These are phyloP conservation scores for Fusarium algeriense DNA, from an alignment of 2,329 filamentous ascomycete species.

Conservation along the genomic window DNA sequence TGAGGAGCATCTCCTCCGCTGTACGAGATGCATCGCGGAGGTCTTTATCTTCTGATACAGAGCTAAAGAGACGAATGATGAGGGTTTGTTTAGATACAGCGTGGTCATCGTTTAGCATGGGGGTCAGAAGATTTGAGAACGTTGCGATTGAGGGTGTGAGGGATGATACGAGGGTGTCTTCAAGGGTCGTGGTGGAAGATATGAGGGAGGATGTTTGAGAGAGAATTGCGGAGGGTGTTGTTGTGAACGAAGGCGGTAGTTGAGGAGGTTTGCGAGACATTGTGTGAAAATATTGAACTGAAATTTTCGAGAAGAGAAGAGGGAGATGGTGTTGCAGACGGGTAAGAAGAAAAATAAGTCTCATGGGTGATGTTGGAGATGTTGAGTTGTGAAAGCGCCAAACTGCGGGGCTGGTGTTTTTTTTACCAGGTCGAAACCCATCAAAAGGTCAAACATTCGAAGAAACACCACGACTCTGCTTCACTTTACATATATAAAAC, in stretches of 20 bases:
- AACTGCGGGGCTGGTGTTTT: slow-evolving; percentile 30
- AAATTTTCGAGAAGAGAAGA: fast-evolving
- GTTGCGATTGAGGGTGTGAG: slow-evolving; percentile 38
- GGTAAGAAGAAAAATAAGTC: neutral
- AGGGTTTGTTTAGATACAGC: slow-evolving; percentile 22
- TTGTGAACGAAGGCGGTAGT: slow-evolving; percentile 37
- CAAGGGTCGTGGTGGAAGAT: slow-evolving; percentile 25
- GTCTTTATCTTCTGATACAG: slow-evolving; percentile 40
- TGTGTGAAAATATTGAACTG: neutral
- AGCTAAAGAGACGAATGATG: slow-evolving; percentile 44
- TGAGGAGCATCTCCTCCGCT: slow-evolving; percentile 40
- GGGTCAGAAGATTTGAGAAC: slow-evolving; percentile 38
- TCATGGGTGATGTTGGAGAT: slow-evolving; percentile 18
- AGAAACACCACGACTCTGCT: neutral
- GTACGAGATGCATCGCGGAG: slow-evolving; percentile 47
- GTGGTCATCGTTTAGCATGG: slow-evolving; percentile 43
- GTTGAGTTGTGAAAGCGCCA: neutral
- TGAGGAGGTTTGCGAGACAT: slow-evolving; percentile 41
- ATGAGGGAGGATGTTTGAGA: slow-evolving; percentile 52
- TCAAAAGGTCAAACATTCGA: neutral
- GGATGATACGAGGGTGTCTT: slow-evolving; percentile 37
- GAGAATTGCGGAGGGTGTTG: slow-evolving; percentile 30
- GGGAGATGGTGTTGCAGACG: neutral
- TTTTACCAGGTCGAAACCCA: neutral
- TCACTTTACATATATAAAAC: neutral